phyloP scores from a whole-genome alignment of 805 yeast genomes.

The Dipodascus geniculatus region DNA sequence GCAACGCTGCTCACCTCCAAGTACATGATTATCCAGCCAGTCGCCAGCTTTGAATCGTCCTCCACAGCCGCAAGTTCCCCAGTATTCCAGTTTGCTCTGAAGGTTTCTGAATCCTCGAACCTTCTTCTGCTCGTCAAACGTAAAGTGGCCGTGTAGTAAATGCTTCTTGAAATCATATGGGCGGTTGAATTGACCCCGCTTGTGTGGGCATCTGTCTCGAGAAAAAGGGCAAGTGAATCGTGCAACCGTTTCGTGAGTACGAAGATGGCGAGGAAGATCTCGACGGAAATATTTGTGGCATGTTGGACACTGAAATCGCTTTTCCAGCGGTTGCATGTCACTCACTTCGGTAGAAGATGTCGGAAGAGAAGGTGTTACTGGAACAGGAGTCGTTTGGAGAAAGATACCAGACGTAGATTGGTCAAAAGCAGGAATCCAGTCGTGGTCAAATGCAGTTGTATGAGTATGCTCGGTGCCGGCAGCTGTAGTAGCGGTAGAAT shows the following conservation, averaged over 20 bases:
- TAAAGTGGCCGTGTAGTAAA: slow-evolving; percentile 46
- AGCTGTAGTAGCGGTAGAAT: neutral
- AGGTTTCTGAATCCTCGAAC: slow-evolving; percentile 37
- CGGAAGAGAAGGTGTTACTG: neutral
- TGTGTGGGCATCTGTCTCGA: slow-evolving; percentile 41
- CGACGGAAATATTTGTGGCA: slow-evolving; percentile 46
- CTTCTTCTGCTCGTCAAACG: slow-evolving; percentile 34
- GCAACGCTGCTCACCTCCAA: slow-evolving; percentile 14
- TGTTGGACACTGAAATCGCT: slow-evolving; percentile 31
- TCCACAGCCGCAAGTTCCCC: slow-evolving; percentile 48
- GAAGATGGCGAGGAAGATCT: slow-evolving; percentile 50
- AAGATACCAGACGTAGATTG: neutral
- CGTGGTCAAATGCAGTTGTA: neutral
- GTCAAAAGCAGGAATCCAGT: slow-evolving; percentile 1
- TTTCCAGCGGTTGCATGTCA: neutral
- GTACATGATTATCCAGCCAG: slow-evolving; percentile 49
- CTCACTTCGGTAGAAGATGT: neutral
- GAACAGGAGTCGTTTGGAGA: neutral
- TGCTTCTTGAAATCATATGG: slow-evolving; percentile 62
- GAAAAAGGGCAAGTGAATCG: slow-evolving; percentile 51
- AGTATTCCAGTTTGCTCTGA: slow-evolving; percentile 37
- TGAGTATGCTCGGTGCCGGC: neutral
- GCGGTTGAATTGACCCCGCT: slow-evolving; percentile 50
- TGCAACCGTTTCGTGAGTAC: slow-evolving; percentile 48
- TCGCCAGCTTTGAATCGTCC: slow-evolving; percentile 34